phyloP scores from a whole-genome alignment of 208 protist species.

The Leishmania arabica region DNA sequence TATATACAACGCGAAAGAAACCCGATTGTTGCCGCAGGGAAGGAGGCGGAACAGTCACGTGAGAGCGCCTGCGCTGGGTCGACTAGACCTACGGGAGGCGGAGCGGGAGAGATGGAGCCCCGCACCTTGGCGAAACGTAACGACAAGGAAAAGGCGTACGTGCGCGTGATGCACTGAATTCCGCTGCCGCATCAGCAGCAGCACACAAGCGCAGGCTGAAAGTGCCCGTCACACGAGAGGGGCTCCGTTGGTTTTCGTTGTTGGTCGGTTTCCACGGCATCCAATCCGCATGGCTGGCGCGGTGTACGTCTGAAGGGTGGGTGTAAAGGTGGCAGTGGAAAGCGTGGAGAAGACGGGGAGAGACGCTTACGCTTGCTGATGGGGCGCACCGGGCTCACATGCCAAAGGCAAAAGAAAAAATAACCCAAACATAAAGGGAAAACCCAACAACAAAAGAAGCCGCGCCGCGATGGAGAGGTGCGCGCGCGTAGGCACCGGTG shows the following conservation, averaged over 20 bases:
- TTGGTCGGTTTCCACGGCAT: too few relatives aligned
- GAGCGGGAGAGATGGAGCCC: background rate
- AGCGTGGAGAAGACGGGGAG: background rate
- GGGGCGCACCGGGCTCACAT: background rate
- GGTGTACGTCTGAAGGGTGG: background rate
- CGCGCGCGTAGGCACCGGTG: background rate
- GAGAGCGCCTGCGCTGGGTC: background rate
- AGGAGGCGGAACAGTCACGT: background rate
- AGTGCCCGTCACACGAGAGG: background rate
- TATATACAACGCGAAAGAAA: background rate
- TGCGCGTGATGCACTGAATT: background rate
- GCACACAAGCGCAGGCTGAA: background rate
- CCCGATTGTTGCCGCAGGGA: background rate
- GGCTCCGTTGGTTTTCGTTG: background rate
- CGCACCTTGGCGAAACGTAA: background rate
- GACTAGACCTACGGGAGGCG: background rate
- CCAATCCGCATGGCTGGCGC: background rate
- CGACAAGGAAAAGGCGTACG: background rate
- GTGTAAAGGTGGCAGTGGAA: background rate
- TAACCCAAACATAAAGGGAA: background rate
- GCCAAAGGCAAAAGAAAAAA: background rate
- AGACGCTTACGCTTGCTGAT: background rate
- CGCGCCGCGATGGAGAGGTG: background rate
- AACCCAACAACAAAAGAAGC: background rate
- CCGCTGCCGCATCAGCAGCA: background rate